Evolutionary conservation across 805 yeast genomes (phyloP), one percentile per base, ranked within the genome.

Genomic region (Pichia paraexigua): DNA sequence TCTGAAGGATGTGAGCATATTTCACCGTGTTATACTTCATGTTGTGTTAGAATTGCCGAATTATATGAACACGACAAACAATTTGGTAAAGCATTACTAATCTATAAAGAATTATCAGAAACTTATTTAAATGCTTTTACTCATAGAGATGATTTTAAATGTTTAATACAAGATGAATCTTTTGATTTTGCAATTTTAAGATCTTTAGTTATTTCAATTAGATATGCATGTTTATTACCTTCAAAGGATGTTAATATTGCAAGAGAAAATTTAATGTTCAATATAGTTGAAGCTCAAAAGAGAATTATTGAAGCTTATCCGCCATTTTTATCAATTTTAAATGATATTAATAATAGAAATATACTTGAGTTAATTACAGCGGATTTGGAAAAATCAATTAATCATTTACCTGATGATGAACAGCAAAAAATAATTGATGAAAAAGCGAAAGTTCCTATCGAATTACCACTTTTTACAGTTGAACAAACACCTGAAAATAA

Each of bases 11-110:
- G 84, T 61, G 77, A 78, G 54, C 75, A 74, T 9, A 59, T 84
- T 40, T 71, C 80, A 47, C 94, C 87, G 63, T 94, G 87, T 62
- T 90, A 85, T 65, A 88, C 96, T 0, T 96, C 97, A 0, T 77
- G 89, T 45, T 91, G 88, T 62, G 71, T 90, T 65, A 87, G 90
- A 60, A 71, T 87, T 39, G 95, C 85, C 15, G 95, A 89, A 60
- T 82, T 87, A 83, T 86, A 79, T 64, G 96, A 89, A 48, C 53
- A 51, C 25, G 24, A 58, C 18, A 59, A 56, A 10, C 47, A 59
- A n/a, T 57, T 53, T 40, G 63, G 62, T 45, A 64, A 61, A 43
- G 66, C 69, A 2, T 45, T 58, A 30, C 54, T 52, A 2, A 55
- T 63, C 15, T 65, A 65, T 53, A 59, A 61, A 45, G 56, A 58